Evolutionary conservation across 768 basidiomycete genomes (phyloP), one percentile per base, ranked within the genome.

Genomic region (Xerocomus potaroensis): DNA sequence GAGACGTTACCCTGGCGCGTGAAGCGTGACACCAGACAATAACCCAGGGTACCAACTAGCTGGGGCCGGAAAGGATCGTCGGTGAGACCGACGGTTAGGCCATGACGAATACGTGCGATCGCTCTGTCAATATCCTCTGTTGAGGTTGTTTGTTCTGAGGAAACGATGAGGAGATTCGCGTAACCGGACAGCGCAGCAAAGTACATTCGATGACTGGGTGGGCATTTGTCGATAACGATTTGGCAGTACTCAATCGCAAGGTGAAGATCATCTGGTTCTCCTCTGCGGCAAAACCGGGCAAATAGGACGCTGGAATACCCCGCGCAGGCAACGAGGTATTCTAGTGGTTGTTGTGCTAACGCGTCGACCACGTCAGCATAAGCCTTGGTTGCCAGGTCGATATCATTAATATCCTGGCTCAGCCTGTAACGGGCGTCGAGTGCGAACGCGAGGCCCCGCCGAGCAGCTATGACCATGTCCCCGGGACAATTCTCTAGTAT

Each of bases 121-220:
- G 60, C 55, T 4, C 27, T 43, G 37, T 62, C 50, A 16, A 56
- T 42, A 31, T 59, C 60, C 24, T 41, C 39, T 9, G 43, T 47
- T 8, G 60, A 55, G 6, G 37, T 31, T 31, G 19, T 47, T 19
- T 55, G 42, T 14, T 45, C 21, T 16, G 49, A 56, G 5, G 45
- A 54, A n/a, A 4, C 9, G 9, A 52, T 15, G 29, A 59, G 52
- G 30, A 51, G 53, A 36, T 5, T 22, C n/a, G 54, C 48, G 23
- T 56, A 48, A 21, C 34, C 44, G 16, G 29, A 16, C 19, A 51
- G 14, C n/a, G 40, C 31, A 4, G 5, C 14, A 8, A 18, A 19
- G 21, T 51, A 42, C 36, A 43, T 21, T 2, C 47, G 26, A 16
- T 56, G 47, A 26, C 23, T 22, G 24, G 49, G 51, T 4, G 49